A percentile compares a stretch with the other conserved stretches of the same genome.
Evolutionary conservation across 768 basidiomycete genomes (phyloP).

Genomic region (Lentinula raphanica): DNA sequence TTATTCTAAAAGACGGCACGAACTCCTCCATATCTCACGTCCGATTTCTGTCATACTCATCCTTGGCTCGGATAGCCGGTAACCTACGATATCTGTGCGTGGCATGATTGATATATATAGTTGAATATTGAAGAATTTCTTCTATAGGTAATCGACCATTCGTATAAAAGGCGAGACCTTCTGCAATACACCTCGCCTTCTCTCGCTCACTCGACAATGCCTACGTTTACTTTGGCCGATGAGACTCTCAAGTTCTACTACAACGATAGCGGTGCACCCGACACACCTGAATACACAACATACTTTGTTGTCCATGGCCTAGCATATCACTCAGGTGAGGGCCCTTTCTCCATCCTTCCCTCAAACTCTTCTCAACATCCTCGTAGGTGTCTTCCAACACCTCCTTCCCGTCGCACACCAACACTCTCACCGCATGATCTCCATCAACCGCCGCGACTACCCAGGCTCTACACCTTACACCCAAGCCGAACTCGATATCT

Average conservation of each 20-base stretch:
- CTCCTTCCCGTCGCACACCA: neutral
- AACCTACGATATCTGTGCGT: no score
- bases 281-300: neutral
- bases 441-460: constrained; percentile 30
- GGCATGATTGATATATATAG: no score
- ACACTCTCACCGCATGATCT: constrained; percentile 18
- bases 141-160: no score
- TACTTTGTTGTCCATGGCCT: constrained; percentile 2
- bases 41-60: no score
- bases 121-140: no score
- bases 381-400: neutral
- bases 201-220: neutral
- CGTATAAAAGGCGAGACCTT: no score
- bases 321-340: neutral
- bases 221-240: neutral
- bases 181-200: neutral
- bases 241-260: constrained; percentile 4
- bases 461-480: constrained; percentile 26
- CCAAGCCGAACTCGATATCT: constrained; percentile 16
- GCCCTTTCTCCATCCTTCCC: neutral
- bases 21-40: no score
- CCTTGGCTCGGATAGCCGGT: no score
- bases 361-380: neutral
- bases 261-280: neutral
- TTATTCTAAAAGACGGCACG: no score